Evolutionary conservation across 257 asterid species (phyloP), one percentile per base, ranked within the genome.

Genomic region (Przewalskia tangutica): DNA sequence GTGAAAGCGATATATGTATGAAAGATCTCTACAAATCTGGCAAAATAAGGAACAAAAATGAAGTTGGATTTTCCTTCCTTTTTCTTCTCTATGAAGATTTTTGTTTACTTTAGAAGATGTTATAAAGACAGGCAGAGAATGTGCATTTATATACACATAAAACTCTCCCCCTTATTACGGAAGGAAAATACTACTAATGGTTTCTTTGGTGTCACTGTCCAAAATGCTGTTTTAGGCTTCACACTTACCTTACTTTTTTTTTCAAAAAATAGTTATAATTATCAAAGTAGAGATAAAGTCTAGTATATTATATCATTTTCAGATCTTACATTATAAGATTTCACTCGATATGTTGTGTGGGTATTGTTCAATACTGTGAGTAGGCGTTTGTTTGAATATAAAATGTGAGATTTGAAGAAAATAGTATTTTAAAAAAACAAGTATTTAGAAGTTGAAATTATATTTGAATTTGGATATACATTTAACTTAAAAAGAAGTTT

Each of bases 11-110:
- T 62, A 62, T 1, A 54, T 13, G n/a, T 3, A 50, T 13, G 14
- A 4, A 8, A 18, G 82, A 86, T 85, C 87, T 88, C 81, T 20
- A 68, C 80, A 85, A 84, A 88, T 88, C 90, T 84, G 79, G 83
- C 76, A 81, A 84, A 38, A 32, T 4, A 56, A 18, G 68, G 79
- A 50, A 48, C 14, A 51, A 44, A 75, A 59, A 70, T 20, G 53
- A 38, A 63, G 62, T 59, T 11, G 32, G 54, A 42, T 10, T 9
- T 79, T 20, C 55, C n/a, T 5, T 7, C 42, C 36, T 42, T 42
- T 42, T 8, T 5, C n/a, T 59, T 66, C 42, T 48, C 65, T 56
- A n/a, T 14, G 64, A 67, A 67, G 81, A 83, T 62, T 56, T 75
- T 27, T 38, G 1, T 73, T 73, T 71, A 40, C 7, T 0, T 18